Base-by-base conservation (phyloP, 2,329 filamentous ascomycete genomes). In the Scedosporium dehoogii region DNA sequence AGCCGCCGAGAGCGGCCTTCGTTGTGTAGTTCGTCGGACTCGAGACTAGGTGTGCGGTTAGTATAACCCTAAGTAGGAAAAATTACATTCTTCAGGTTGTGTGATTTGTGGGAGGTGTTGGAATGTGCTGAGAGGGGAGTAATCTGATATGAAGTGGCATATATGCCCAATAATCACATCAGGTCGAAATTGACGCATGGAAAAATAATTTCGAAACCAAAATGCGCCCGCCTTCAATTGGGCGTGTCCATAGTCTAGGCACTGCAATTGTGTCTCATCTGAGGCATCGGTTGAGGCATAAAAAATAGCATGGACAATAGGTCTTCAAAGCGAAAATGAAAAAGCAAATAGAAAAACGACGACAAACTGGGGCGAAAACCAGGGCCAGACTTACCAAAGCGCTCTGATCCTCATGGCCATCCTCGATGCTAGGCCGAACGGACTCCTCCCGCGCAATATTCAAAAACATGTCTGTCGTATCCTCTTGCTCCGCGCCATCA, bases 381-480 rank as follows among this genome's bases (percentile, higher is more conserved):
- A 33, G 33, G n/a, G 63, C 61, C 65, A 25, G 46, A 81, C 81
- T 79, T 76, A 84, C 81, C 57, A 78, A 73, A 41, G 75, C 70
- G 65, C 72, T 78, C 58, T 75, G 73, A 46, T 72, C 74, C 33
- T 76, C 74, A 5, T 66, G 64, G 62, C 65, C 6, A 16, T 16
- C 53, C 18, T 51, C 60, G 41, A 51, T 62, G 10, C 53, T 58
- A 16, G 60, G 77, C 58, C 74, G 76, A 16, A 71, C 68, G 14
- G 77, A 66, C 65, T 85, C 82, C 63, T 85, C 81, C 10, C 79
- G 75, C 12, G 83, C 83, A 64, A 86, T 85, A 61, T 76, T 80
- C 64, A 86, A 77, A 65, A 85, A 86, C 48, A 85, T 74, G 65
- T 86, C 83, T 46, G 81, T 81, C 3, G 78, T 81, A 65, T 84